Base-by-base conservation (phyloP, 2,329 filamentous ascomycete species). In the Stagonosporopsis tanaceti region DNA sequence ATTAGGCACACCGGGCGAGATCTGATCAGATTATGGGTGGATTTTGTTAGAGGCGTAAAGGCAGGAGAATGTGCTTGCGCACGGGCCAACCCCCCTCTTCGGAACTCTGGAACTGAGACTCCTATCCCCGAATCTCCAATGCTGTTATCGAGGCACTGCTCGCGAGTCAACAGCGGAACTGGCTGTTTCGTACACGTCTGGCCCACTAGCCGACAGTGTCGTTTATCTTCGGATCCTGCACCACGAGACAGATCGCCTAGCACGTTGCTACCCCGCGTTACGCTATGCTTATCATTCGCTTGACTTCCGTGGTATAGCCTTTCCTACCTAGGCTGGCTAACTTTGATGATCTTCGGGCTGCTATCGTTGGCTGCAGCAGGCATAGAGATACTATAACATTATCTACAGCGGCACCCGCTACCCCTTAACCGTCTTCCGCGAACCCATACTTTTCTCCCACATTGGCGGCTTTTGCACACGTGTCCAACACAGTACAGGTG, bases 401-500 rank as follows among this genome's bases (percentile, higher is more conserved):
- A 42, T 24, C 30, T 30, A 17, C 14, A 24, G 25, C 38, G 41
- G 50, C 57, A 55, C 53, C 53, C 42, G 47, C 60, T 50, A 28
- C 50, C 51, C 53, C 53, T 39, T 45, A 48, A 51, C 40, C 53
- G 46, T 27, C 46, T 44, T 50, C 53, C 58, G 50, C 53, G 37
- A 51, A 41, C 27, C 22, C 20, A 24, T 30, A 51, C 12, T 27
- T 50, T 17, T 42, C 11, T 30, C 34, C 22, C 50, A 32, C 50
- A 54, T 17, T 47, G 38, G 48, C 53, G 45, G 55, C 50, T 54
- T 50, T 53, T 38, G 54, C 41, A 51, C 51, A 47, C 50, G 47
- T 20, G 20, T 32, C 20, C 20, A 25, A 25, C 11, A n/a, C 34
- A 38, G 37, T 37, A 34, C 22, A 20, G 20, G 20, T 30, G 8